Evolutionary conservation across 257 asterid genomes (phyloP).

Genomic region (Osmanthus fragrans): DNA sequence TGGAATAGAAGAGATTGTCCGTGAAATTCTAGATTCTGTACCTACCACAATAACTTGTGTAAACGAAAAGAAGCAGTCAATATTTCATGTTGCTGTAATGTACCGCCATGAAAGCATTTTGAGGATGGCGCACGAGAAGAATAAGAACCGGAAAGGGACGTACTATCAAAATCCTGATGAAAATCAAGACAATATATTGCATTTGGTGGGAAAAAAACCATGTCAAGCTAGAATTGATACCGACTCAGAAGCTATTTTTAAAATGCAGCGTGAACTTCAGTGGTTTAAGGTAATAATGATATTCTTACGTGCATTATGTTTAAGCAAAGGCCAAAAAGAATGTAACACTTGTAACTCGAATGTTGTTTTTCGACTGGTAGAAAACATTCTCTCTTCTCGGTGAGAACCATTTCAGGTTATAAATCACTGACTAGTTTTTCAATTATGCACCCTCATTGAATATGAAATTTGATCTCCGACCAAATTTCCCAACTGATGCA

Average conservation of each 20-base stretch:
- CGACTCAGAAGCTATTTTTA: conserved; percentile 14
- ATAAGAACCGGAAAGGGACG: background rate
- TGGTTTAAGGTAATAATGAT: conserved; percentile 26
- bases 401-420: background rate
- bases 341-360: background rate
- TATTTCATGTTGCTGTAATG: conserved; percentile 16
- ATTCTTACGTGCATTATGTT: too few relatives aligned
- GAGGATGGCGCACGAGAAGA: conserved; percentile 14
- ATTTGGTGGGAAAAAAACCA: conserved; percentile 16
- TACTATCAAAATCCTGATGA: too few relatives aligned
- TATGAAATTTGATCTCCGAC: background rate
- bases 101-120: background rate
- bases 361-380: background rate
- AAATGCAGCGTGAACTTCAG: conserved; percentile 31
- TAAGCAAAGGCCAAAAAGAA: background rate
- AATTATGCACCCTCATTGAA: background rate
- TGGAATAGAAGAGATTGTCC: conserved; percentile 15
- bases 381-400: background rate
- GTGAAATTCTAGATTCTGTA: background rate
- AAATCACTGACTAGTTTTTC: background rate
- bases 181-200: background rate
- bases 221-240: conserved; percentile 13
- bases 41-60: background rate
- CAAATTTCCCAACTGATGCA: background rate
- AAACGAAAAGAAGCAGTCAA: background rate